These are phyloP conservation scores for Fagus sylvatica DNA, from an alignment of 306 rosid species.

Conservation along the genomic window DNA sequence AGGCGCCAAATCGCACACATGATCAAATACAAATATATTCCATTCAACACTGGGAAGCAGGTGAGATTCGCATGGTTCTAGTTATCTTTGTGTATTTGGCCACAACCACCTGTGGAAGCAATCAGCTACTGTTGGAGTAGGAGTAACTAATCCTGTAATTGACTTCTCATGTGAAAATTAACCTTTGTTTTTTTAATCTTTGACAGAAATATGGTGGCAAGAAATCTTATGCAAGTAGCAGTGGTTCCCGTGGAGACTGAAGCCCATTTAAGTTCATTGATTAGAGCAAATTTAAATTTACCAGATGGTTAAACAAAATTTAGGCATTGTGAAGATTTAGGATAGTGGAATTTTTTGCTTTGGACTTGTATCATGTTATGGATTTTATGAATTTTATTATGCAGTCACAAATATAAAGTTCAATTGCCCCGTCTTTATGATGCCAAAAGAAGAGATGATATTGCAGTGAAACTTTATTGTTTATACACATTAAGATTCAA, in stretches of 20 bases:
- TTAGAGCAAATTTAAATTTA: conserved; percentile 28
- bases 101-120: neutral
- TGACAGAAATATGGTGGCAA: conserved; percentile 52
- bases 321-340: conserved; percentile 52
- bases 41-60: conserved; percentile 87
- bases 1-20: conserved; percentile 92
- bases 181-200: neutral
- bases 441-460: conserved; percentile 31
- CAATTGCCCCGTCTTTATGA: conserved; percentile 17
- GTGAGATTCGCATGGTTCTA: conserved; percentile 29
- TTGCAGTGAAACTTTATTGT: conserved; percentile 32
- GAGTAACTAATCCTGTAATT: neutral
- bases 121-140: neutral
- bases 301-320: conserved; percentile 22
- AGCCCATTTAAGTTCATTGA: conserved; percentile 22
- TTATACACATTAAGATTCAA: conserved; percentile 29
- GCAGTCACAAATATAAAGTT: conserved; percentile 38
- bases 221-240: conserved; percentile 43
- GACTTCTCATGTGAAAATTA: neutral
- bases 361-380: conserved; percentile 38
- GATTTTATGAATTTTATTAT: conserved; percentile 42
- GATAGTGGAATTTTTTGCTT: conserved; percentile 40
- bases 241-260: conserved; percentile 52
- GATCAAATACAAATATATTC: conserved; percentile 85
- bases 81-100: conserved; percentile 10